These are phyloP conservation scores for Hyparrhenia diplandra DNA, from an alignment of 176 grass and related monocot species.

Conservation along the genomic window DNA sequence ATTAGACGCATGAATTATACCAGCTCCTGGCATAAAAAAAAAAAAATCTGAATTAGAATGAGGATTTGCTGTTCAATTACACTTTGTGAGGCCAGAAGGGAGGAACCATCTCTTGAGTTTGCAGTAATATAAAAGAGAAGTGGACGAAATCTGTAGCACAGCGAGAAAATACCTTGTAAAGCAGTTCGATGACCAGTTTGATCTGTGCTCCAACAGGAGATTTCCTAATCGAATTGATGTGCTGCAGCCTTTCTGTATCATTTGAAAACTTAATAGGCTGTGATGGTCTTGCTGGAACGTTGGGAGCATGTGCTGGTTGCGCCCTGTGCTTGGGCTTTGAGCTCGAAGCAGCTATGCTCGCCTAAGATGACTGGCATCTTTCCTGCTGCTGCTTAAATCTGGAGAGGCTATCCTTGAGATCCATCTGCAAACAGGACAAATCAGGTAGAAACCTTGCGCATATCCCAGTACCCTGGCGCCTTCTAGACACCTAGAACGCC, in stretches of 20 bases:
- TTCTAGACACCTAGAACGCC: too few species aligned
- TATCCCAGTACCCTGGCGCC: too few species aligned
- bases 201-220: constrained; percentile 80
- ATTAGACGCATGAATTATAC: not conserved
- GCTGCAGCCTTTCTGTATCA: constrained; percentile 83
- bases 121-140: not conserved
- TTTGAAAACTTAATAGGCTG: constrained; percentile 74
- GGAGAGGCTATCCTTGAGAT: constrained; percentile 77
- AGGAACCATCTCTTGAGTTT: not conserved
- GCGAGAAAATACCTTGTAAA: constrained; percentile 52
- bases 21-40: not conserved
- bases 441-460: too few species aligned
- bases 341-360: constrained; percentile 51
- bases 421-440: constrained; percentile 59
- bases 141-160: not conserved
- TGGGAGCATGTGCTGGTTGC: constrained; percentile 39
- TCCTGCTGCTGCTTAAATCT: constrained; percentile 87
- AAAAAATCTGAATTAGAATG: constrained; percentile 3
- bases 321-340: constrained; percentile 52
- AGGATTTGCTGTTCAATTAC: not conserved
- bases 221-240: constrained; percentile 77
- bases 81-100: not conserved
- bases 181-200: constrained; percentile 78
- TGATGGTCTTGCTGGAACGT: constrained; percentile 38
- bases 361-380: constrained; percentile 74